phyloP scores from a whole-genome alignment of 495 filamentous ascomycete species.

The Penicillium odoratum region DNA sequence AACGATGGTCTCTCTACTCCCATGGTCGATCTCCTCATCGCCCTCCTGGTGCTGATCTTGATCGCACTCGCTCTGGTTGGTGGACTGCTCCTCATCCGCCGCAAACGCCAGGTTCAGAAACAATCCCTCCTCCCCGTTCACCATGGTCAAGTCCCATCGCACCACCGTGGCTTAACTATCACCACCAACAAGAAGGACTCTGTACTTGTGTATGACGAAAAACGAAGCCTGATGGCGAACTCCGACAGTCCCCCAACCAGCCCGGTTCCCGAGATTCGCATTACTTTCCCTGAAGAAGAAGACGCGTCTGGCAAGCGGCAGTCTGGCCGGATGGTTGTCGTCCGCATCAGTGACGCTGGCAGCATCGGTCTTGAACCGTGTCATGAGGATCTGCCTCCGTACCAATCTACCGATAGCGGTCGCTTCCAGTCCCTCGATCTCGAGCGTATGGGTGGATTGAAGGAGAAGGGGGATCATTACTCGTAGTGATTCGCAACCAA shows the following conservation, averaged over 20 bases:
- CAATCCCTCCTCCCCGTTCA: slow-evolving; percentile 57
- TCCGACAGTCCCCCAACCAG: slow-evolving; percentile 74
- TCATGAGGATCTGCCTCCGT: slow-evolving; percentile 82
- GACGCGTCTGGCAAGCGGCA: slow-evolving; percentile 76
- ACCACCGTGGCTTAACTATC: slow-evolving; percentile 69
- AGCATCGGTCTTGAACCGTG: slow-evolving; percentile 83
- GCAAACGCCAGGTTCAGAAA: slow-evolving; percentile 53
- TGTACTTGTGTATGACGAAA: slow-evolving; percentile 71
- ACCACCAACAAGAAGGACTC: slow-evolving; percentile 61
- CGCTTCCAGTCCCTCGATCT: slow-evolving; percentile 91
- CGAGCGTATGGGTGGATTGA: slow-evolving; percentile 90
- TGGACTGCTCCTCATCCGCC: slow-evolving; percentile 68
- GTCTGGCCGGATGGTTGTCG: slow-evolving; percentile 87
- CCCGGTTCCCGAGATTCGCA: slow-evolving; percentile 94
- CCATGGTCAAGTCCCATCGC: slow-evolving; percentile 50
- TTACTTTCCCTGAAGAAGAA: slow-evolving; percentile 97
- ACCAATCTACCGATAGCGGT: slow-evolving; percentile 70
- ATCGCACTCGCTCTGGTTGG: slow-evolving; percentile 65
- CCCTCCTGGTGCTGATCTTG: slow-evolving; percentile 74
- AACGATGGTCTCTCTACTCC: slow-evolving; percentile 49
- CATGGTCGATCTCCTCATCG: slow-evolving; percentile 73
- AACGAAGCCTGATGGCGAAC: slow-evolving; percentile 69
- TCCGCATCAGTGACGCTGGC: slow-evolving; percentile 83
- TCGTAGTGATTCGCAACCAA: slow-evolving; percentile 25
- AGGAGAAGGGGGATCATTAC: slow-evolving; percentile 71